These are phyloP conservation scores for Pythium pyrilobum DNA, from an alignment of 352 stramenopile species.

Conservation along the genomic window DNA sequence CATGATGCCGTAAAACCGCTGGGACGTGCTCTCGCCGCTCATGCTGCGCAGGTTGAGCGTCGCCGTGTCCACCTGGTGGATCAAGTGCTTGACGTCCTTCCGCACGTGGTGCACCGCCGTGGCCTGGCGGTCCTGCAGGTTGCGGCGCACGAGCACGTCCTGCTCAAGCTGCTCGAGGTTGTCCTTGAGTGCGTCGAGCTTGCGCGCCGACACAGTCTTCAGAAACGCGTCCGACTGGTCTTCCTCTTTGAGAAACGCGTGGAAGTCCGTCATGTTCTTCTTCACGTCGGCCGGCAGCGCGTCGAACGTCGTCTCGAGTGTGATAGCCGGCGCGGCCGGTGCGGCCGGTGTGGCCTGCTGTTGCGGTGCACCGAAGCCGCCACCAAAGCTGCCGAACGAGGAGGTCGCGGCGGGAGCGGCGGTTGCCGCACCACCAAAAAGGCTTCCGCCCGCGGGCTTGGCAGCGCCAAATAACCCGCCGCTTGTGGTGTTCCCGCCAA, in stretches of 20 bases:
- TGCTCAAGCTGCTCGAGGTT: constrained; percentile 61
- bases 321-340: constrained; percentile 37
- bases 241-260: constrained; percentile 65
- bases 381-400: constrained; percentile 21
- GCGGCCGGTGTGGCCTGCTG: constrained; percentile 7
- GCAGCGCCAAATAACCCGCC: constrained; percentile 13
- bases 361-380: constrained; percentile 5
- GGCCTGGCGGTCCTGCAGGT: constrained; percentile 51
- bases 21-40: constrained; percentile 38
- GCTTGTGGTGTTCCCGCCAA: constrained; percentile 17
- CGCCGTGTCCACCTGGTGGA: constrained; percentile 66
- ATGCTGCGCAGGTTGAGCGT: constrained; percentile 61
- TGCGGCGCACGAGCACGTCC: constrained; percentile 52
- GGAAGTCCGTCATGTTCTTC: constrained; percentile 74
- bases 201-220: constrained; percentile 55
- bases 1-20: constrained; percentile 57
- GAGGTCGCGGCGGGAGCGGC: constrained; percentile 6
- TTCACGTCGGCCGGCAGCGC: constrained; percentile 61
- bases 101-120: constrained; percentile 59
- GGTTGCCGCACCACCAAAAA: constrained; percentile 21
- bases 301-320: constrained; percentile 73
- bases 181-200: constrained; percentile 44
- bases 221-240: constrained; percentile 71
- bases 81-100: constrained; percentile 68
- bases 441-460: constrained; percentile 7